A percentile compares a stretch with the other conserved stretches of the same genome.
Conservation (phyloP, 1,284 basidiomycete species). For the Irpex sp. region DNA sequence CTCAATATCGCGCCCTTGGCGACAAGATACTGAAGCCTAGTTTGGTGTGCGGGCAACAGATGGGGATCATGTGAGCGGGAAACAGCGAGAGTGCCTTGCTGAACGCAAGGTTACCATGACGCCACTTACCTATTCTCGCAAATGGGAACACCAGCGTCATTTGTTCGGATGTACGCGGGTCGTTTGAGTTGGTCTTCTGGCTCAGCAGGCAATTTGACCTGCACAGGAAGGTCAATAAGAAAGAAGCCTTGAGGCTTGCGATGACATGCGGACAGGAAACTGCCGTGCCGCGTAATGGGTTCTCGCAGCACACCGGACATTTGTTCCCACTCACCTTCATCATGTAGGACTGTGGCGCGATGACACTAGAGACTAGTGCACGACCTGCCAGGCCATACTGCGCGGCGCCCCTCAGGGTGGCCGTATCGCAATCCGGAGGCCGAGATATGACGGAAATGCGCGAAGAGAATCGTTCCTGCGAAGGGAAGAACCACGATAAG, state of each 20-base stretch:
- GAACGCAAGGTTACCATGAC: neutral
- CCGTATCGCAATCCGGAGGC: slow-evolving; percentile 79
- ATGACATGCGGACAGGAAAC: slow-evolving; percentile 3
- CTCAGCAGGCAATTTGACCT: slow-evolving; percentile 83
- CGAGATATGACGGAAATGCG: slow-evolving; percentile 71
- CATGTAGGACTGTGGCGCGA: slow-evolving; percentile 75
- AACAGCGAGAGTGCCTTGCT: neutral
- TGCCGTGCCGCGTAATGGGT: neutral
- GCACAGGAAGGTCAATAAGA: neutral
- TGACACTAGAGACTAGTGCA: slow-evolving; percentile 71
- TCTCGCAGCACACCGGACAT: neutral
- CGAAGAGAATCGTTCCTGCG: slow-evolving; percentile 57
- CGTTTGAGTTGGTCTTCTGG: slow-evolving; percentile 74
- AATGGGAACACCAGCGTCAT: slow-evolving; percentile 69
- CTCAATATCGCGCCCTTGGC: slow-evolving; percentile 79
- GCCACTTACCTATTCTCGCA: slow-evolving; percentile 72
- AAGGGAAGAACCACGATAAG: neutral
- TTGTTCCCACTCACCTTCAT: slow-evolving; percentile 57
- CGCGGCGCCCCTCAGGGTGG: slow-evolving; percentile 78
- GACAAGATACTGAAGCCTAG: slow-evolving; percentile 76
- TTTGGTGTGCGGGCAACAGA: neutral
- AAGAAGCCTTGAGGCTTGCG: neutral
- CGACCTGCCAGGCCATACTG: slow-evolving; percentile 76
- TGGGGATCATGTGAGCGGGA: neutral
- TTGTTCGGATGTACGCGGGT: slow-evolving; percentile 76